Conservation (phyloP, 1,284 basidiomycete genomes). For the Leucoagaricus sp. region DNA sequence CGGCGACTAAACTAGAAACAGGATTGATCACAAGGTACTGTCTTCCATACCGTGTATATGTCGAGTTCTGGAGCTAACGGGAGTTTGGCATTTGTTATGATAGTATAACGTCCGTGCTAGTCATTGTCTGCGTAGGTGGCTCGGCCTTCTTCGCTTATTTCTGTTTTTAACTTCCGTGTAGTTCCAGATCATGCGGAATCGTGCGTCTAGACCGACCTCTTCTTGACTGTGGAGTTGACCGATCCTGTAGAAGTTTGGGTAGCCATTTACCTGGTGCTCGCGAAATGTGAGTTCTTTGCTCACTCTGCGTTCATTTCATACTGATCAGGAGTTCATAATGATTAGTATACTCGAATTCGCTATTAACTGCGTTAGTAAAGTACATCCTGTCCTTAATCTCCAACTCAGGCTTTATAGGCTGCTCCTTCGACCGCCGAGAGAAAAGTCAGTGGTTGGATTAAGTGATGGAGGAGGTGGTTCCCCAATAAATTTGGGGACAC, state of each 20-base stretch:
- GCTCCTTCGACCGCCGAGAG: neutral
- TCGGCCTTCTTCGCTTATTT: neutral
- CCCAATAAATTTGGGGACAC: too few relatives aligned
- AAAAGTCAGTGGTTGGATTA: too few relatives aligned
- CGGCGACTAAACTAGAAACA: too few relatives aligned
- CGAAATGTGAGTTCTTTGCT: neutral
- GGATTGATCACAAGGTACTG: slow-evolving; percentile 8
- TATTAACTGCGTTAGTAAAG: slow-evolving; percentile 5
- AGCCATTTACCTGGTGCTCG: slow-evolving; percentile 12
- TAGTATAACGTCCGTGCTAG: slow-evolving; percentile 3
- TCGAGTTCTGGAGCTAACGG: too few relatives aligned
- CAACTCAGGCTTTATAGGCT: neutral
- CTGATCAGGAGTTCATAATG: neutral
- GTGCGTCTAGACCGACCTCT: neutral
- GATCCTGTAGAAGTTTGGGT: slow-evolving; percentile 6
- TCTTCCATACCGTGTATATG: too few relatives aligned
- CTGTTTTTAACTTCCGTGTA: neutral
- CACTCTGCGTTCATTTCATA: neutral
- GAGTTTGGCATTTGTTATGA: too few relatives aligned
- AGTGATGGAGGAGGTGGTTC: too few relatives aligned
- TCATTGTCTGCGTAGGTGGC: slow-evolving; percentile 6
- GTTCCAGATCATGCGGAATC: slow-evolving; percentile 10
- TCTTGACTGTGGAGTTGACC: neutral
- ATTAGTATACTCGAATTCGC: slow-evolving; percentile 8
- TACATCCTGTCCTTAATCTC: neutral